A percentile compares a stretch with the other conserved stretches of the same genome.
phyloP scores from a whole-genome alignment of 75 land plant species.

The Selaginella tamariscina region DNA sequence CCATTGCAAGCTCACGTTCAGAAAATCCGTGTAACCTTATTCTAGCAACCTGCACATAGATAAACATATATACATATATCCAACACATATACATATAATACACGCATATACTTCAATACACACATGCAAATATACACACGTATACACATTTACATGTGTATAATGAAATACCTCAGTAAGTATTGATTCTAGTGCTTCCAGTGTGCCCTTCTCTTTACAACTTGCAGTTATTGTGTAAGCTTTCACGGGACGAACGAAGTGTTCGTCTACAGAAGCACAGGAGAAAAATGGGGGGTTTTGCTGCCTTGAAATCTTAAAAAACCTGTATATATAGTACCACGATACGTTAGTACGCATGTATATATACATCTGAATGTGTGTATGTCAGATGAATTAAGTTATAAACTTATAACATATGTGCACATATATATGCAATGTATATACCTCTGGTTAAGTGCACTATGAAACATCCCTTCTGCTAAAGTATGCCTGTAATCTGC shows the following conservation, averaged over 20 bases:
- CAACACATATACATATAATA: not conserved
- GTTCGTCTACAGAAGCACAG: constrained; percentile 63
- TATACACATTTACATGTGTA: not conserved
- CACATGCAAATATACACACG: no score
- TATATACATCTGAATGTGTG: no score
- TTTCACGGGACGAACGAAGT: constrained; percentile 62
- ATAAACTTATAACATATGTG: no score
- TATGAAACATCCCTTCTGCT: constrained; percentile 79
- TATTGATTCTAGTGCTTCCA: constrained; percentile 71
- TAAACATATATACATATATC: not conserved
- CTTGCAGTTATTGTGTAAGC: constrained; percentile 75
- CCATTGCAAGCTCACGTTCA: constrained; percentile 78
- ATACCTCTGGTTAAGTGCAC: constrained; percentile 87
- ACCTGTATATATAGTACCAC: no score
- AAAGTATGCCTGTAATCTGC: constrained; percentile 58
- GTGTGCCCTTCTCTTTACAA: constrained; percentile 78
- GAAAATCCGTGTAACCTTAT: constrained; percentile 87
- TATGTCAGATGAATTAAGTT: no score
- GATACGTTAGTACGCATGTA: no score
- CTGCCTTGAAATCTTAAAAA: constrained; percentile 75
- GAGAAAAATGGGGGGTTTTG: constrained; percentile 89
- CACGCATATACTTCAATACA: no score
- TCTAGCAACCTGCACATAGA: constrained; percentile 59
- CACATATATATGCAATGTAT: no score
- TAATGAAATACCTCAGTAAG: constrained; percentile 54